Evolutionary conservation across 176 grass and related monocot genomes (phyloP), one percentile per base, ranked within the genome.

Genomic region (Lolium perenne): DNA sequence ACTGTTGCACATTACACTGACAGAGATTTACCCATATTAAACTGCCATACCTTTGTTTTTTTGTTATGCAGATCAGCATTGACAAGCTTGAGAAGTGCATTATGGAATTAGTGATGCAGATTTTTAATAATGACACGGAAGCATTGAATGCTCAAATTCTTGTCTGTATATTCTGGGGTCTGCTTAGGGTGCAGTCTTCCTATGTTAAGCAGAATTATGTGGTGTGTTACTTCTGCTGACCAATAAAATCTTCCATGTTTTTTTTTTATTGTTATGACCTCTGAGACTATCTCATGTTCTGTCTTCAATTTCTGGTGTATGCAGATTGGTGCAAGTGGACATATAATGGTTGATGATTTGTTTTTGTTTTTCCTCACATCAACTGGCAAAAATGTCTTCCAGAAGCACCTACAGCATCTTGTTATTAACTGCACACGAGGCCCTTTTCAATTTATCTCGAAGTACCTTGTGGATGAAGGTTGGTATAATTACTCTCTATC

Each of bases 401-500:
- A 87, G 76, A 95, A 86, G 86, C 96, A 94, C 90, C 77, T 94
- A 41, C 90, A 94, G 62, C 91, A 92, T 95, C 86, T 98, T 49
- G 54, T 92, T 50, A 60, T 89, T 77, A 92, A 92, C 80, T 98
- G 96, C 84, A 91, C 88, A 55, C 65, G 55, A 58, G 78, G 59
- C 48, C 93, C 93, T 75, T 85, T 92, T 88, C 89, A 90, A 59
- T 98, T 98, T 94, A 88, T 98, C 60, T 95, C 88, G 1, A 98
- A 95, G 85, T 98, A 95, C 77, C 91, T 95, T 54, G 20, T 92
- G 65, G 87, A 95, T 78, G 89, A 98, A 95, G 95, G 93, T 98
- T 84, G 85, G 25, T 81, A 82, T 63, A 17, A 62, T 77, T 84
- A 51, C 71, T 86, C 38, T 61, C 38, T 55, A 32, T 63, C 65